Evolutionary conservation across 352 stramenopile species (phyloP).

Genomic region (Halophytophthora polymorphica): DNA sequence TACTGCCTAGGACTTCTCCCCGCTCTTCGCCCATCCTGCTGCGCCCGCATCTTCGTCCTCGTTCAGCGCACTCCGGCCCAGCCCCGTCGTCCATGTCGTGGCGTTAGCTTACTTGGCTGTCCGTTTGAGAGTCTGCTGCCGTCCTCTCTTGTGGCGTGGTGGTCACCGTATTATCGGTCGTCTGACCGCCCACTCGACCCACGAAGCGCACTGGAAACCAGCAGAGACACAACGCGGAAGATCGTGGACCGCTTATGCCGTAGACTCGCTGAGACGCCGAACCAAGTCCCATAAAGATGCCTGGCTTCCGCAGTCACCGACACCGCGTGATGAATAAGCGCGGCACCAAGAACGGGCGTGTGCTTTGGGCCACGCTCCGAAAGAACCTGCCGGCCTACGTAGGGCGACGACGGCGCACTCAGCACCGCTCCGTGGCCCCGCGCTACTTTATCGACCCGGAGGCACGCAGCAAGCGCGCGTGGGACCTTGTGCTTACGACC

Average conservation of each 20-base stretch:
- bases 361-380: constrained; percentile 49
- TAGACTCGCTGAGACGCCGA: constrained; percentile 2
- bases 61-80: constrained; percentile 4
- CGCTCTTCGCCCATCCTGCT: constrained; percentile 9
- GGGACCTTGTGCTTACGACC: constrained; percentile 58
- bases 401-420: constrained; percentile 26
- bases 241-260: constrained; percentile 12
- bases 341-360: constrained; percentile 33
- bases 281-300: constrained; percentile 15
- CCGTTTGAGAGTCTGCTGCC: constrained; percentile 15
- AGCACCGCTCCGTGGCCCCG: constrained; percentile 23
- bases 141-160: constrained; percentile 3
- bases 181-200: background rate
- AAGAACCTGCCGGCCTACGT: constrained; percentile 57
- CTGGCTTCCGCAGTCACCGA: constrained; percentile 11
- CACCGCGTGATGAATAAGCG: constrained; percentile 14
- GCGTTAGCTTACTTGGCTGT: constrained; percentile 10
- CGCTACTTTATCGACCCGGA: constrained; percentile 67
- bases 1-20: too few species aligned
- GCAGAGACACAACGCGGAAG: too few species aligned
- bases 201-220: background rate
- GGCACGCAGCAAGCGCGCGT: constrained; percentile 47
- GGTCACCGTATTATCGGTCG: background rate
- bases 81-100: constrained; percentile 30
- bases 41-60: constrained; percentile 1